Conservation (phyloP, 805 yeast species). For the Candida jianshihensis region DNA sequence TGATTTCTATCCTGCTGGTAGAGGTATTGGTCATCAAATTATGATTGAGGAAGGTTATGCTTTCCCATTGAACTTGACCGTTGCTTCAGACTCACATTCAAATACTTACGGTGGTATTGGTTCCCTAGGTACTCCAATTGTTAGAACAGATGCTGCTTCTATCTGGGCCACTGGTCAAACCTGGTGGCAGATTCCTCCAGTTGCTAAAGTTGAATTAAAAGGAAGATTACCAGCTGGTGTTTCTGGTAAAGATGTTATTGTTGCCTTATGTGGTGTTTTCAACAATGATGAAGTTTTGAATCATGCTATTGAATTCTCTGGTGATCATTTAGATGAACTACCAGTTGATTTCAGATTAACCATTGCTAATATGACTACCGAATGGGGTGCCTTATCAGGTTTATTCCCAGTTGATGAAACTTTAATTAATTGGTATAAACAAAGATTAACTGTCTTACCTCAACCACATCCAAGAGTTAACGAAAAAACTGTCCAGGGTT, state of each 20-base stretch:
- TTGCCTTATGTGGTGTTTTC: constrained; percentile 89
- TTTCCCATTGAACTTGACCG: constrained; percentile 86
- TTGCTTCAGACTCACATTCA: constrained; percentile 96
- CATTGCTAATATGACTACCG: constrained; percentile 96
- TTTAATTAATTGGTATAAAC: constrained; percentile 69
- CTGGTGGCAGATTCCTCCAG: constrained; percentile 99
- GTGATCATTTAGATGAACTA: constrained; percentile 64
- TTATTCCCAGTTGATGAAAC: constrained; percentile 91
- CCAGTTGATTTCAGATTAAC: constrained; percentile 83
- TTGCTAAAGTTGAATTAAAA: constrained; percentile 82
- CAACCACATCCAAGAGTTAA: constrained; percentile 84
- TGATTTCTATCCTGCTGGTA: constrained; percentile 96
- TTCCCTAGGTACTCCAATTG: constrained; percentile 93
- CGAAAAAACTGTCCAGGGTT: constrained; percentile 43
- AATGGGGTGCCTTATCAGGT: constrained; percentile 98
- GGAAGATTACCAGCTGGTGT: constrained; percentile 82
- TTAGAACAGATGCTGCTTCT: constrained; percentile 97
- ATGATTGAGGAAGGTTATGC: constrained; percentile 99
- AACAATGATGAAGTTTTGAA: constrained; percentile 89
- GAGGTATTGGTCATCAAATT: constrained; percentile 98
- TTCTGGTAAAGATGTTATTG: constrained; percentile 95
- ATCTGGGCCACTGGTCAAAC: constrained; percentile 99
- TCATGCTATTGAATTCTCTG: constrained; percentile 91
- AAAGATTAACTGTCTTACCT: constrained; percentile 48
- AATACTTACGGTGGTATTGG: constrained; percentile 98